Conservation (phyloP, 208 protist genomes). For the Trypanosoma cruzi region DNA sequence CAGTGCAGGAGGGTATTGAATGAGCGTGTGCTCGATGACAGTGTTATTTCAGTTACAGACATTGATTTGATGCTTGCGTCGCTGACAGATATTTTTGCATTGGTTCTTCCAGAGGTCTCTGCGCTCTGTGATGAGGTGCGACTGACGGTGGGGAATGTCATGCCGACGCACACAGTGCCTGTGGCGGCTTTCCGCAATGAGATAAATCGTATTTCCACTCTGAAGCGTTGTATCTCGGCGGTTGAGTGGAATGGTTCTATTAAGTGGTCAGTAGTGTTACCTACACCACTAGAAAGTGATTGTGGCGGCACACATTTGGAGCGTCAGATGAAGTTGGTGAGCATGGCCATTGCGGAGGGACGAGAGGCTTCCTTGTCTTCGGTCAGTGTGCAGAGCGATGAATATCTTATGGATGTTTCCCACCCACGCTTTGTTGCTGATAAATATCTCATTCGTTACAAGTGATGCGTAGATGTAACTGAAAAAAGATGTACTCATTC, state of each 20-base stretch:
- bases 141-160: slow-evolving; percentile 15
- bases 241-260: slow-evolving; percentile 29
- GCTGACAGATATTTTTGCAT: slow-evolving; percentile 16
- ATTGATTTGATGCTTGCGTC: slow-evolving; percentile 33
- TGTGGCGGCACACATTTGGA: neutral
- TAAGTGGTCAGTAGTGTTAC: slow-evolving; percentile 10
- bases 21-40: slow-evolving; percentile 29
- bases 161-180: slow-evolving; percentile 32
- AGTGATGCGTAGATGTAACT: neutral
- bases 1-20: slow-evolving; percentile 34
- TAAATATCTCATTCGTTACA: slow-evolving; percentile 1
- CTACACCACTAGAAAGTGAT: neutral
- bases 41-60: slow-evolving; percentile 34
- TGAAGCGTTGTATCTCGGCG: slow-evolving; percentile 19
- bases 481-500: neutral
- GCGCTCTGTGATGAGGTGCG: slow-evolving; percentile 11
- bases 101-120: slow-evolving; percentile 5
- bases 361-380: neutral
- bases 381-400: slow-evolving; percentile 1
- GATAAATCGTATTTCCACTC: slow-evolving; percentile 11
- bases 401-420: slow-evolving; percentile 23
- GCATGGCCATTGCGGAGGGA: slow-evolving; percentile 12
- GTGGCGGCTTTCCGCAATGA: slow-evolving; percentile 21
- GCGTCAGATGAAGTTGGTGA: slow-evolving; percentile 13
- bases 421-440: slow-evolving; percentile 30